Percentiles rank a stretch among this genome's conserved stretches.
phyloP scores from a whole-genome alignment of 2,329 filamentous ascomycete genomes.

The Aotearoamyces nothofagi region DNA sequence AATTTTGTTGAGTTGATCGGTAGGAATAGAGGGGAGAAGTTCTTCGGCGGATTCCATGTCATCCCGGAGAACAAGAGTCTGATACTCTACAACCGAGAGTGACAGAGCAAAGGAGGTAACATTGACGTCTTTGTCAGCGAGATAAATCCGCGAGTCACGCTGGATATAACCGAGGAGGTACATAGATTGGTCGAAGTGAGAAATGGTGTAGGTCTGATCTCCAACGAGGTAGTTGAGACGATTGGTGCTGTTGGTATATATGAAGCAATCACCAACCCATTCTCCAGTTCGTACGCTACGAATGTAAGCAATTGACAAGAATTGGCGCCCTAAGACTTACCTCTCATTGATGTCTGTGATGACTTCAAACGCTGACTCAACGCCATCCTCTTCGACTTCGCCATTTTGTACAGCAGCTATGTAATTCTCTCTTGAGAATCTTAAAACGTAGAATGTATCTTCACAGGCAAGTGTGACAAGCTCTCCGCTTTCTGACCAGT shows the following conservation, averaged over 20 bases:
- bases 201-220: conserved; percentile 94
- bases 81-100: conserved; percentile 87
- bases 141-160: conserved; percentile 85
- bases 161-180: conserved; percentile 93
- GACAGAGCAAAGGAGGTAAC: conserved; percentile 85
- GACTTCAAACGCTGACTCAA: conserved; percentile 90
- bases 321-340: too few species aligned
- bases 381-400: conserved; percentile 75
- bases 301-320: too few species aligned
- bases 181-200: conserved; percentile 90
- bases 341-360: conserved; percentile 91
- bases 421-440: conserved; percentile 83
- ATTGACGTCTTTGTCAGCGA: conserved; percentile 89
- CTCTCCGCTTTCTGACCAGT: conserved; percentile 96
- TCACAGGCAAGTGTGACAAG: conserved; percentile 86
- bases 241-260: conserved; percentile 96
- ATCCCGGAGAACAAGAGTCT: conserved; percentile 84
- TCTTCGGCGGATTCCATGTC: conserved; percentile 87
- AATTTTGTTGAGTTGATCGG: conserved; percentile 96
- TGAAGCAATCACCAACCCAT: conserved; percentile 98
- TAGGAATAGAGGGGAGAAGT: conserved; percentile 67
- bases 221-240: conserved; percentile 95
- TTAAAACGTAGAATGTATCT: conserved; percentile 85
- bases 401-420: conserved; percentile 69
- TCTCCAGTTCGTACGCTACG: conserved; percentile 75